These are phyloP conservation scores for Fraxinus velutina DNA, from an alignment of 305 asterid genomes.

Conservation along the genomic window DNA sequence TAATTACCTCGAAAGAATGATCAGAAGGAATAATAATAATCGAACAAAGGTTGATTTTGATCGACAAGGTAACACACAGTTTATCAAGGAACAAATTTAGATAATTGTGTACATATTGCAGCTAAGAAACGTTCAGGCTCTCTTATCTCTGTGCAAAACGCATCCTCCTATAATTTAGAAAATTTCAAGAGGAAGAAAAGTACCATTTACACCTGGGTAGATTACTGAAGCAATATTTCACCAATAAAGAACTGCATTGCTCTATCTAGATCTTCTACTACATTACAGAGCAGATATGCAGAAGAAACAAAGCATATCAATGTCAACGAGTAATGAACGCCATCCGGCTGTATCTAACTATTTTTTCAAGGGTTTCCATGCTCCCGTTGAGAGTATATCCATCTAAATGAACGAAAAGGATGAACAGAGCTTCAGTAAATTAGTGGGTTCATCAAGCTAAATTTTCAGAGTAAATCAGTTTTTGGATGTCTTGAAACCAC, in stretches of 20 bases:
- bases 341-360: not conserved
- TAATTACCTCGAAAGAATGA: not conserved
- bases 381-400: not conserved
- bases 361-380: not conserved
- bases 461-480: conserved; percentile 36
- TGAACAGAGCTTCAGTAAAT: not conserved
- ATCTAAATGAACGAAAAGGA: not conserved
- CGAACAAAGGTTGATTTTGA: not conserved
- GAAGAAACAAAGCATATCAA: not conserved
- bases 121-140: not conserved
- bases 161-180: not conserved
- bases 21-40: not conserved
- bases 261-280: not conserved
- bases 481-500: conserved; percentile 80
- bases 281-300: not conserved
- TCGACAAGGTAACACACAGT: not conserved
- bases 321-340: not conserved
- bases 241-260: not conserved
- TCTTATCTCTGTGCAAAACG: not conserved
- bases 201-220: not conserved
- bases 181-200: not conserved
- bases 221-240: not conserved
- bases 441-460: not conserved
- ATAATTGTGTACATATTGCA: not conserved
- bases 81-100: not conserved